Evolutionary conservation across 768 basidiomycete species (phyloP).

Genomic region (Pisolithus sp.): DNA sequence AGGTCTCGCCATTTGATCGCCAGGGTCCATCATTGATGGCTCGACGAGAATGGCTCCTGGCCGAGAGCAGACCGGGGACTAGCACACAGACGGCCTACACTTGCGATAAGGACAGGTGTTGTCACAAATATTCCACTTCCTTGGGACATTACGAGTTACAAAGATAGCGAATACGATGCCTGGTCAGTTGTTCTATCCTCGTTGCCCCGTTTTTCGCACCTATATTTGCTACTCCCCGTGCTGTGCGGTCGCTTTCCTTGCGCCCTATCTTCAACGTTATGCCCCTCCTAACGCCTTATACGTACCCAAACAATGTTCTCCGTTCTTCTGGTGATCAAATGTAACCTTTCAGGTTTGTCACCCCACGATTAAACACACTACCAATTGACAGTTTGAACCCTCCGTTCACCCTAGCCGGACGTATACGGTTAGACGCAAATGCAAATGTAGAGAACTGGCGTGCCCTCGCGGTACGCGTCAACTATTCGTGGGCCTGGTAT

Average conservation of each 20-base stretch:
- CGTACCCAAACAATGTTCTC: slow-evolving; percentile 8
- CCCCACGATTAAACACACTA: slow-evolving; percentile 6
- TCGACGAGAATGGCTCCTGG: slow-evolving; percentile 13
- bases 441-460: neutral
- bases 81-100: neutral
- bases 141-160: neutral
- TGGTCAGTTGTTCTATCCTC: slow-evolving; percentile 4
- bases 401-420: slow-evolving; percentile 2
- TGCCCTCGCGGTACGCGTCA: neutral
- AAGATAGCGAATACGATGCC: neutral
- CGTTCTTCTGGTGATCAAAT: slow-evolving; percentile 5
- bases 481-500: neutral
- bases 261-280: slow-evolving; percentile 15
- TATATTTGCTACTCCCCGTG: slow-evolving; percentile 19
- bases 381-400: neutral
- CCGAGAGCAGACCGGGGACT: slow-evolving; percentile 13
- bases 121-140: neutral
- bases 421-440: neutral
- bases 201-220: slow-evolving; percentile 1
- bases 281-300: slow-evolving; percentile 3
- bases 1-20: slow-evolving; percentile 16
- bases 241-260: slow-evolving; percentile 18
- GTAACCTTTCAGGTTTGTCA: slow-evolving; percentile 4
- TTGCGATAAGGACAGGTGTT: neutral
- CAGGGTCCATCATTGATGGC: slow-evolving; percentile 26